These are phyloP conservation scores for Auricularia cornea DNA, from an alignment of 768 basidiomycete genomes.

Conservation along the genomic window DNA sequence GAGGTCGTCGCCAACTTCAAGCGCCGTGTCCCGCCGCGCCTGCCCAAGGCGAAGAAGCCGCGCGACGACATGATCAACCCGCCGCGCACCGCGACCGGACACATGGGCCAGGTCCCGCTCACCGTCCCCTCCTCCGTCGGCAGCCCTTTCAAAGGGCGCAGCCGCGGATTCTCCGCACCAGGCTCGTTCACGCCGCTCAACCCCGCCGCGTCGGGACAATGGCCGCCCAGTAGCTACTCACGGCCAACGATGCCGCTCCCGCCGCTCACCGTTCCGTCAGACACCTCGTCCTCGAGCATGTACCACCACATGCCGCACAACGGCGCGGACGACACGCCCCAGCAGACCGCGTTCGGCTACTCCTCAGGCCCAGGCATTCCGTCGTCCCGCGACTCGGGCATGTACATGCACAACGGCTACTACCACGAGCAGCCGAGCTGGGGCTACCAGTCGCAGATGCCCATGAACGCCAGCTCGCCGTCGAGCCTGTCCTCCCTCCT, in stretches of 20 bases:
- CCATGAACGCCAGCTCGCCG: constrained; percentile 28
- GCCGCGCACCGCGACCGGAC: constrained; percentile 56
- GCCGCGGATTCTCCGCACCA: constrained; percentile 69
- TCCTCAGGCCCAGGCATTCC: not conserved
- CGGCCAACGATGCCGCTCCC: constrained; percentile 52
- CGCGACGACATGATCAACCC: constrained; percentile 45
- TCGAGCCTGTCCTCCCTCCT: constrained; percentile 68
- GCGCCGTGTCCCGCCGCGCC: constrained; percentile 87
- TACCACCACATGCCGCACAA: not conserved
- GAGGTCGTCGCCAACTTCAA: constrained; percentile 93
- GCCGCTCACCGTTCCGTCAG: constrained; percentile 75
- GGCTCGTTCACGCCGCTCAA: constrained; percentile 68
- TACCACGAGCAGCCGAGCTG: constrained; percentile 32
- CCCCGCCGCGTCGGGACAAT: constrained; percentile 38
- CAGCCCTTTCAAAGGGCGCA: constrained; percentile 45
- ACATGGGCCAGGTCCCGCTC: constrained; percentile 41
- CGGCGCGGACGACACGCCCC: not conserved
- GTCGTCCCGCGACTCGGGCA: not conserved
- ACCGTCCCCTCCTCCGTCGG: constrained; percentile 44
- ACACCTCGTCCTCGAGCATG: constrained; percentile 27
- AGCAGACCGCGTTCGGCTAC: constrained; percentile 2
- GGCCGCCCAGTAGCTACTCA: constrained; percentile 39
- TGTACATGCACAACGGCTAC: not conserved
- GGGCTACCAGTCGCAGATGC: constrained; percentile 24
- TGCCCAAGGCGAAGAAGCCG: constrained; percentile 80